Conservation (phyloP, 2,329 filamentous ascomycete genomes). For the Pezicula neosporulosa region DNA sequence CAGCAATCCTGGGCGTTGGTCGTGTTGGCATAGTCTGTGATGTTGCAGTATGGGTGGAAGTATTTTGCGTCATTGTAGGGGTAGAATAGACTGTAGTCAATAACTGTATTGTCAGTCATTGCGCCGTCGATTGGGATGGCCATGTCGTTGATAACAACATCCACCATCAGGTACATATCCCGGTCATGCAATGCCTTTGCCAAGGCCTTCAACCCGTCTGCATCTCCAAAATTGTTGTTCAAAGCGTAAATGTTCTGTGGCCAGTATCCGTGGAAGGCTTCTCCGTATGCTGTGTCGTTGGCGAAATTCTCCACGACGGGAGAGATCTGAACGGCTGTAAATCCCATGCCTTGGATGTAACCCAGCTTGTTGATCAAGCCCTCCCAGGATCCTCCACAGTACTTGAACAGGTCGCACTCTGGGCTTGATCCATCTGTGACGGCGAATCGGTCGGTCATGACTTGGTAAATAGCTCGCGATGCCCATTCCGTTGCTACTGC, state of each 20-base stretch:
- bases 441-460: constrained; percentile 38
- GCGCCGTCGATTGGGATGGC: constrained; percentile 44
- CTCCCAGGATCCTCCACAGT: constrained; percentile 42
- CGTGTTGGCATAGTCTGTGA: constrained; percentile 51
- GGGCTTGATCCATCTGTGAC: constrained; percentile 29
- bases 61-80: constrained; percentile 54
- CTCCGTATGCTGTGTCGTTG: constrained; percentile 31
- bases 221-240: constrained; percentile 56
- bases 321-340: constrained; percentile 35
- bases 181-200: constrained; percentile 49
- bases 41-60: constrained; percentile 57
- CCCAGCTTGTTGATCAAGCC: constrained; percentile 41
- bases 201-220: constrained; percentile 53
- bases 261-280: constrained; percentile 41
- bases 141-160: constrained; percentile 56
- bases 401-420: constrained; percentile 27
- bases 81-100: constrained; percentile 49
- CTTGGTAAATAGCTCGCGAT: constrained; percentile 35
- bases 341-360: constrained; percentile 39
- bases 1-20: constrained; percentile 39
- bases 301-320: constrained; percentile 35
- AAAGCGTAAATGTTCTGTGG: constrained; percentile 41
- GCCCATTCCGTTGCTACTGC: constrained; percentile 27
- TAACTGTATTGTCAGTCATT: constrained; percentile 21
- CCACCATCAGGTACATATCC: constrained; percentile 58